Base-by-base conservation (phyloP, 1,284 basidiomycete genomes). In the Wolfiporia cocos region DNA sequence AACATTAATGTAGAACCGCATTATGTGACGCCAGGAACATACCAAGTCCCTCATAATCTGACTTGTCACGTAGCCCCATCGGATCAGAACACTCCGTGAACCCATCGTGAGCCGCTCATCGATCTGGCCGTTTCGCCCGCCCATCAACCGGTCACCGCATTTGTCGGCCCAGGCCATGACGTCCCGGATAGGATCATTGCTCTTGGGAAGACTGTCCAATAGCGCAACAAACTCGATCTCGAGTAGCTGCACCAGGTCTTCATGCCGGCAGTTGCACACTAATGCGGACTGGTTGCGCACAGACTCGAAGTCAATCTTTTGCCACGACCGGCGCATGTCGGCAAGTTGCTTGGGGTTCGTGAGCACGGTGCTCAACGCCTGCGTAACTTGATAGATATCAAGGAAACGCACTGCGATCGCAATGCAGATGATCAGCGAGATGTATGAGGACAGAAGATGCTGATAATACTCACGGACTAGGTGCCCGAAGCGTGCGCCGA, bases 11-110 rank as follows among this genome's bases (percentile, higher is more conserved):
- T n/a, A n/a, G n/a, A n/a, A n/a, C n/a, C n/a, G n/a, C n/a, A n/a
- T n/a, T n/a, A n/a, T n/a, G n/a, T n/a, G n/a, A n/a, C n/a, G n/a
- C n/a, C n/a, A n/a, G 22, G n/a, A 44, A 44, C n/a, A 32, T 56
- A 89, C 86, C 62, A 91, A 66, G 64, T 91, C 87, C 51, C 87
- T 71, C 85, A 91, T 91, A 51, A 91, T 81, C 62, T 91, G 87
- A 63, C 86, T 89, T 21, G 88, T 91, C 57, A 91, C 89, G 66
- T 92, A 91, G 44, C 88, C 87, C 87, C 87, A 91, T 39, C 88
- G 80, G 60, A 91, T 91, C 55, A 91, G 70, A 39, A 91, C 76
- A 57, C 87, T 89, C 50, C 86, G 71, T 41, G 87, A 88, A 61
- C 86, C 89, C 81, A 90, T 81, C n/a, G 82, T 78, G 44, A 78